These are phyloP conservation scores for Coelastrella sp. DNA, from an alignment of 139 green algal genomes.

Conservation along the genomic window DNA sequence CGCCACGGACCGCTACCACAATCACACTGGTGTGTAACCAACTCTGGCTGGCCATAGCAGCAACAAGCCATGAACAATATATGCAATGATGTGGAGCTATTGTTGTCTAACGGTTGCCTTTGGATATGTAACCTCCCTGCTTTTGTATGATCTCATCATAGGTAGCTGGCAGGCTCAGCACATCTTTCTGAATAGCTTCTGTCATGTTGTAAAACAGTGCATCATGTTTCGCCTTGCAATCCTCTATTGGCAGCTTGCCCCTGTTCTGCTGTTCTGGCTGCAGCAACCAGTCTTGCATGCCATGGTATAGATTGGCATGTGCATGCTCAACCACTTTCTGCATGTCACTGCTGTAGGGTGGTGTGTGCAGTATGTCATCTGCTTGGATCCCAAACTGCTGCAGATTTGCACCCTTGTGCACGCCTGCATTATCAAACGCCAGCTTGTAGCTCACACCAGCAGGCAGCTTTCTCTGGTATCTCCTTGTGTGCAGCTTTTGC, in stretches of 20 bases:
- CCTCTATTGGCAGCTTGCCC: background rate
- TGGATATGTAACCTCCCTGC: background rate
- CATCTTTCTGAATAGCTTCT: background rate
- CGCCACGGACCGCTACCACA: no score
- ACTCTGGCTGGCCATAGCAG: background rate
- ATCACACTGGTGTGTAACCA: no score
- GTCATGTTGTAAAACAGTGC: background rate
- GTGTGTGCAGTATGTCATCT: background rate
- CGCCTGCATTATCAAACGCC: background rate
- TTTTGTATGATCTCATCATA: background rate
- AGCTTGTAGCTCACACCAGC: background rate
- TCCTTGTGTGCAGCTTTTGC: background rate
- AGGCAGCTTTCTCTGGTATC: background rate
- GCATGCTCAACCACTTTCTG: background rate
- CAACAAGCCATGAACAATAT: background rate
- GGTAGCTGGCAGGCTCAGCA: background rate
- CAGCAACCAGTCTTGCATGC: background rate
- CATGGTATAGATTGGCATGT: conserved; percentile 6
- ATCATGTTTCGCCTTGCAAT: background rate
- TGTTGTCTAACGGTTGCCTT: background rate
- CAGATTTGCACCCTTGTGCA: background rate
- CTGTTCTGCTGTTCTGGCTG: background rate
- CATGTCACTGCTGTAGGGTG: background rate
- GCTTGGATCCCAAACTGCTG: background rate
- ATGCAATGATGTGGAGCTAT: background rate